Base-by-base conservation (phyloP, 768 basidiomycete species). In the Pisolithus orientalis region DNA sequence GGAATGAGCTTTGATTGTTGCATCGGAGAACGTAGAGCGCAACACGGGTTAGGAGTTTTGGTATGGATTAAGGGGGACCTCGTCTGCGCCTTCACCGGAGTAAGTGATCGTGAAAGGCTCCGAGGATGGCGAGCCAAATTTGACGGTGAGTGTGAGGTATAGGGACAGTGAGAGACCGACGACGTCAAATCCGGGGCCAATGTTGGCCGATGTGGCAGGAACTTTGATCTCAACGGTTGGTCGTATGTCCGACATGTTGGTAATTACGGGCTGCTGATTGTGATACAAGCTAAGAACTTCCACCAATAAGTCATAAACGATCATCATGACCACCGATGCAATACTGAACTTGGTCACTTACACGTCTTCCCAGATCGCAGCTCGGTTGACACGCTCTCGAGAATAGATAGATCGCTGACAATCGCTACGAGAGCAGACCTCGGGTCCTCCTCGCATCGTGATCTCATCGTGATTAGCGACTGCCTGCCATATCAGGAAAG, bases 151-250 rank as follows among this genome's bases (percentile, higher is more conserved):
- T 14, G 82, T 85, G 59, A 97, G 80, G 59, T 85, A 78, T 29
- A 96, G 80, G 1, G 91, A 92, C 24, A 98, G 83, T 0, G 95
- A 94, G 57, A 99, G 85, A n/a, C 96, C 96, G 58, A 97, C 93
- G 57, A 98, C 96, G 68, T 99, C 96, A 70, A 99, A 99, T 25
- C 95, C 95, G 39, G 95, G 95, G 2, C 95, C 95, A 64, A 99
- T 94, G 75, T 99, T 99, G 58, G 95, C 95, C 57, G 94, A 94
- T 2, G 95, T 97, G n/a, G 93, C 93, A 9, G 95, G 95, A 49
- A 98, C 87, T 57, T 77, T 80, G 69, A 99, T 91, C 37, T 74
- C 77, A 70, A 93, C 80, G 10, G 61, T 47, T n/a, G 39, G 50
- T 47, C 59, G 57, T 55, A 49, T 25, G 39, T 44, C 40, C 27